A percentile compares a stretch with the other conserved stretches of the same genome.
phyloP scores from a whole-genome alignment of 2,329 filamentous ascomycete species.

The Trichoderma semiorbis region DNA sequence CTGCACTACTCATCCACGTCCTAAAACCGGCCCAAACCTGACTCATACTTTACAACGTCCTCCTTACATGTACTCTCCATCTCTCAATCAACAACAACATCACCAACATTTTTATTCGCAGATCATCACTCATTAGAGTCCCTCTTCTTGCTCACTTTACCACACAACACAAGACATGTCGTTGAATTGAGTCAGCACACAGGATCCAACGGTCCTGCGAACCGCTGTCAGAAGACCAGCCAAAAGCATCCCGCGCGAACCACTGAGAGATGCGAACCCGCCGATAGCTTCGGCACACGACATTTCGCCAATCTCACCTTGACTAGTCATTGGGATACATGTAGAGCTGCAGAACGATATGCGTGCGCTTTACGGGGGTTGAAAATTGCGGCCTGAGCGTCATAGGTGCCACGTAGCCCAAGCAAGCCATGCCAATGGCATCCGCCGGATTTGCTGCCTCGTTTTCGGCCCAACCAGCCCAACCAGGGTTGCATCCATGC shows the following conservation, averaged over 20 bases:
- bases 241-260: not conserved
- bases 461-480: not conserved
- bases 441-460: not conserved
- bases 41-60: not conserved
- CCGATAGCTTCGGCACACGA: not conserved
- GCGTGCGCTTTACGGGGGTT: not conserved
- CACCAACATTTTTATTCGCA: not conserved
- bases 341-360: not conserved
- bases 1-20: not conserved
- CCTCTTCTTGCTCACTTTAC: not conserved
- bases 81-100: not conserved
- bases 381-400: not conserved
- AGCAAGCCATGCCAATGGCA: not conserved
- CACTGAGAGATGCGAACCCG: not conserved
- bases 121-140: not conserved
- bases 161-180: not conserved
- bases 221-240: not conserved
- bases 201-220: not conserved
- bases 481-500: not conserved
- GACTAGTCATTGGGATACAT: not conserved
- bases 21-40: not conserved
- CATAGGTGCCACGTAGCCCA: not conserved
- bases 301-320: not conserved
- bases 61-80: not conserved
- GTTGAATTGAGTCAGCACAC: not conserved